A percentile compares a stretch with the other conserved stretches of the same genome.
Conservation (phyloP, 2,329 filamentous ascomycete genomes). For the Exserohilum turcica region DNA sequence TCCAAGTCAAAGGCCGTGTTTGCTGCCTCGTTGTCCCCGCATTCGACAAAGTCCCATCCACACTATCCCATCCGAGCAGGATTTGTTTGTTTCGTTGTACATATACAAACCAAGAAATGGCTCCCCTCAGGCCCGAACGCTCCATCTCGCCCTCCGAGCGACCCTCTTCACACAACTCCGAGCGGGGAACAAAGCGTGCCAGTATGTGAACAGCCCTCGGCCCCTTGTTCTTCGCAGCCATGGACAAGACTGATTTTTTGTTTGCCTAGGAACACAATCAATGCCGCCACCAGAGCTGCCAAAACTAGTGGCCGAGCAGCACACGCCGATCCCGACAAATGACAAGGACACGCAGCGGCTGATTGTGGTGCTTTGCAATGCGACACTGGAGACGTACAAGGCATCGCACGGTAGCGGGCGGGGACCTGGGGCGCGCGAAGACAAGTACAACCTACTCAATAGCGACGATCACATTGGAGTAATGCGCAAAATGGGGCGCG, state of each 20-base stretch:
- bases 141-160: slow-evolving; percentile 22
- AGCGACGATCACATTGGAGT: slow-evolving; percentile 99
- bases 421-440: slow-evolving; percentile 72
- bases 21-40: not conserved
- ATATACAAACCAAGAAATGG: slow-evolving; percentile 17
- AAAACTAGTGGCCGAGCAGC: slow-evolving; percentile 90
- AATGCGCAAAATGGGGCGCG: slow-evolving; percentile 99
- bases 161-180: slow-evolving; percentile 39
- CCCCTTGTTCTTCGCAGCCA: slow-evolving; percentile 6
- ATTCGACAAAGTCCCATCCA: not conserved
- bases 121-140: slow-evolving; percentile 28
- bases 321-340: slow-evolving; percentile 77
- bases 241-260: slow-evolving; percentile 32
- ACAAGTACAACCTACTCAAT: slow-evolving; percentile 97
- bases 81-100: not conserved
- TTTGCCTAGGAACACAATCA: slow-evolving; percentile 71
- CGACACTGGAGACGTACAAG: slow-evolving; percentile 96
- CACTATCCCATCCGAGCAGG: not conserved
- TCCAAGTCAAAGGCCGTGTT: not conserved
- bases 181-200: slow-evolving; percentile 45
- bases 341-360: slow-evolving; percentile 92
- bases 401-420: slow-evolving; percentile 73
- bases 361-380: slow-evolving; percentile 96
- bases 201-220: slow-evolving; percentile 35
- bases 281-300: slow-evolving; percentile 90